Evolutionary conservation across 768 basidiomycete species (phyloP), one percentile per base, ranked within the genome.

Genomic region (Rickenella mellea): DNA sequence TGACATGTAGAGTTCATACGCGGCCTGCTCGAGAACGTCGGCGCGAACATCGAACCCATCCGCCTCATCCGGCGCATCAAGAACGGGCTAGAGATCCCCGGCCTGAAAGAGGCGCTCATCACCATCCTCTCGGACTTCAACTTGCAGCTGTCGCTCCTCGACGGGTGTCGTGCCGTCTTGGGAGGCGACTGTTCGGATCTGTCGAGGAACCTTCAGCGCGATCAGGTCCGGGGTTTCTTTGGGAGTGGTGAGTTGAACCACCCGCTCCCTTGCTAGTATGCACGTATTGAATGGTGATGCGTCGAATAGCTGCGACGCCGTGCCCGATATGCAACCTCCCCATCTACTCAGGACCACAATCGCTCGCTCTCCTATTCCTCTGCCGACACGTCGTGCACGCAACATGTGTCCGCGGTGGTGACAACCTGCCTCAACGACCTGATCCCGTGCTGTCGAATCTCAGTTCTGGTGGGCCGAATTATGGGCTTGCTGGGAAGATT

Each of bases 91-190:
- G 92, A 98, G 61, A 97, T 99, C 35, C 91, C 91, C 0, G 94
- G 94, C 1, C 70, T 99, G 45, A 93, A 96, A 57, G 80, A 83
- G 39, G 92, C 94, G 4, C 63, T 98, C 26, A 88, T 98, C 66
- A 98, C 96, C 73, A 97, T 99, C 41, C 64, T 99, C 39, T 91
- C 94, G 49, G 93, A 96, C 55, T 96, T 93, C 56, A 90, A 97
- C 55, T 66, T 98, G 6, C 94, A 94, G 60, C 85, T 90, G 20
- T 93, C 90, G 7, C 63, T 99, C 8, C 66, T 98, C 39, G 91
- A 96, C 50, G 94, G 94, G 1, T 96, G 92, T 55, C 83, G 88
- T 61, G 76, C 75, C 4, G 89, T 98, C 40, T 59, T 98, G 43
- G 72, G 87, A 42, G 79, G 85, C 11, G 94, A 98, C 59, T 83